These are phyloP conservation scores for Pseudopyrenochaeta lycopersici DNA, from an alignment of 2,329 filamentous ascomycete genomes.

Conservation along the genomic window DNA sequence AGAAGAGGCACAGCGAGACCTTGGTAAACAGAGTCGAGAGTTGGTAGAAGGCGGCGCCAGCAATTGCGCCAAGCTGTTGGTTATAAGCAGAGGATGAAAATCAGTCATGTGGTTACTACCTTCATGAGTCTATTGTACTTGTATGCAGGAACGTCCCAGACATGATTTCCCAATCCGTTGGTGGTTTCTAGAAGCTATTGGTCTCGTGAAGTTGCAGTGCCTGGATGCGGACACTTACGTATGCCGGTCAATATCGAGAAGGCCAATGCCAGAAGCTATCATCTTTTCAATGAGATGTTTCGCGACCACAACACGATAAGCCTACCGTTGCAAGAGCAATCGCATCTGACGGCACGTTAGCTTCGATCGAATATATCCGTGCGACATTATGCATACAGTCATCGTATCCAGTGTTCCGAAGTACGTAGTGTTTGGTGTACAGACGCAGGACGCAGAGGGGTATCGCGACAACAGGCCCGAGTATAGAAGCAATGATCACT, in stretches of 20 bases:
- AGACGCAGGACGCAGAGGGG: slow-evolving; percentile 19
- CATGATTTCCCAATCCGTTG: slow-evolving; percentile 23
- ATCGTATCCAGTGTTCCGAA: slow-evolving; percentile 21
- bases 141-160: slow-evolving; percentile 16
- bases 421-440: slow-evolving; percentile 20
- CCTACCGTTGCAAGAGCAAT: slow-evolving; percentile 18
- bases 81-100: too few species aligned
- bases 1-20: slow-evolving; percentile 21
- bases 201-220: neutral
- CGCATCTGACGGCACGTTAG: slow-evolving; percentile 2
- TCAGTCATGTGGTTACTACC: slow-evolving; percentile 2
- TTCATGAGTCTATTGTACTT: slow-evolving; percentile 23
- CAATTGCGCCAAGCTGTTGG: slow-evolving; percentile 19
- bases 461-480: slow-evolving; percentile 17
- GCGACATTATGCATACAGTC: slow-evolving; percentile 12
- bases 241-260: slow-evolving; percentile 17
- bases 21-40: slow-evolving; percentile 21
- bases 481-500: slow-evolving; percentile 19
- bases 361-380: too few species aligned
- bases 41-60: slow-evolving; percentile 22
- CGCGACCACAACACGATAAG: neutral
- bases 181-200: slow-evolving; percentile 16
- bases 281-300: neutral
- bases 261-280: slow-evolving; percentile 13
- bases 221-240: slow-evolving; percentile 4